A percentile compares a stretch with the other conserved stretches of the same genome.
Conservation (phyloP, 257 asterid species). For the Handroanthus guayacan region DNA sequence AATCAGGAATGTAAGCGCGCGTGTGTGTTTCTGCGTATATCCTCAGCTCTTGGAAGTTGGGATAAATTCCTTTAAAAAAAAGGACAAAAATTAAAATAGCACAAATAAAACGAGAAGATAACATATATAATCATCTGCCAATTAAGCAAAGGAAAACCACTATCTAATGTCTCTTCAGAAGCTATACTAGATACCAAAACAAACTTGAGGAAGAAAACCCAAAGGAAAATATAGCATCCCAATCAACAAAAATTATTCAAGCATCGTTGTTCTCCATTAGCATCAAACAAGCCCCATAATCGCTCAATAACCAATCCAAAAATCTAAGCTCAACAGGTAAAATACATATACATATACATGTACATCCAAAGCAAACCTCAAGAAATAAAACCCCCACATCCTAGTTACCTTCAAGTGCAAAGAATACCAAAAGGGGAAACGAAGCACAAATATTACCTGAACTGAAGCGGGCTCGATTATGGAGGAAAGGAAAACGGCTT, state of each 20-base stretch:
- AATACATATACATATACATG: background rate
- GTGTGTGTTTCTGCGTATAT: no score
- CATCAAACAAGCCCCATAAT: background rate
- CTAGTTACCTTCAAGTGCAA: background rate
- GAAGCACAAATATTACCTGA: slow-evolving; percentile 3
- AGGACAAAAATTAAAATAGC: background rate
- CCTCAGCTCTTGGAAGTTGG: no score
- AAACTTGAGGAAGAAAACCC: background rate
- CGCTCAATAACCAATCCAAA: background rate
- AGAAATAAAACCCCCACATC: background rate
- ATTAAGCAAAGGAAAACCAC: background rate
- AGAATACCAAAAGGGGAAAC: background rate
- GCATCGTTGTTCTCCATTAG: background rate
- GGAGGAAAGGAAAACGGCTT: slow-evolving; percentile 9
- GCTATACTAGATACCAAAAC: background rate
- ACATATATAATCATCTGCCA: background rate
- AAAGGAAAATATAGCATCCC: background rate
- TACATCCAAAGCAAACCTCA: background rate
- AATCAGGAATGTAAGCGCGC: background rate
- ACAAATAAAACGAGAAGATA: background rate
- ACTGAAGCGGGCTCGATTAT: background rate
- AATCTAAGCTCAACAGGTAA: background rate
- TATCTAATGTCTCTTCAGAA: background rate
- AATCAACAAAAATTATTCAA: background rate
- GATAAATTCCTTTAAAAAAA: background rate